These are phyloP conservation scores for Lactarius akahatsu DNA, from an alignment of 768 basidiomycete genomes.

Conservation along the genomic window DNA sequence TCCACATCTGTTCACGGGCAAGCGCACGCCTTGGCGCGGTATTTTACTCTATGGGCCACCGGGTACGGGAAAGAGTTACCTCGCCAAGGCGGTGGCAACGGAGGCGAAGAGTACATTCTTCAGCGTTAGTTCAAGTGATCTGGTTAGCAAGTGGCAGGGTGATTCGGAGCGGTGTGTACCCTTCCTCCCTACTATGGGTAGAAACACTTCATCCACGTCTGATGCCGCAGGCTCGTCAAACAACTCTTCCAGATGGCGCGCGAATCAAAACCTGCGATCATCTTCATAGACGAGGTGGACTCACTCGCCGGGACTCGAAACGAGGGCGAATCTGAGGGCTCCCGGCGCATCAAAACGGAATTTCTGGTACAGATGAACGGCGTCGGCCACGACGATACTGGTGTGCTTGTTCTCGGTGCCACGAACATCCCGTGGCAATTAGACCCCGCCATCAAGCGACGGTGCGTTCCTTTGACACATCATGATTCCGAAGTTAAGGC, in stretches of 20 bases:
- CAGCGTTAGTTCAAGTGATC: constrained; percentile 89
- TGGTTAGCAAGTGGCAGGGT: constrained; percentile 99
- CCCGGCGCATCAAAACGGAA: constrained; percentile 96
- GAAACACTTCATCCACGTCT: constrained; percentile 6
- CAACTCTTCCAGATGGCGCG: constrained; percentile 96
- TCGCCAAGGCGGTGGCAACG: constrained; percentile 98
- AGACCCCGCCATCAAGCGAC: constrained; percentile 95
- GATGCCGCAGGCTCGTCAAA: constrained; percentile 72
- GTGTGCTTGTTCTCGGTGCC: constrained; percentile 93
- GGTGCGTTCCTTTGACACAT: constrained; percentile 45
- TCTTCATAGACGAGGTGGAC: constrained; percentile 99
- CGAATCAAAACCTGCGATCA: constrained; percentile 95
- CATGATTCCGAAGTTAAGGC: background rate
- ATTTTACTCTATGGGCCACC: constrained; percentile 97
- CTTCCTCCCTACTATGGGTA: background rate
- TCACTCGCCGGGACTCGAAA: constrained; percentile 92
- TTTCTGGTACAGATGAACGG: constrained; percentile 99
- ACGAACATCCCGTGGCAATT: constrained; percentile 99
- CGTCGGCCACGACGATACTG: constrained; percentile 95
- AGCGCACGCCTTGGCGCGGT: constrained; percentile 95
- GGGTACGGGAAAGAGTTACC: constrained; percentile 94
- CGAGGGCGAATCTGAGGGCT: constrained; percentile 96
- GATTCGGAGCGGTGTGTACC: constrained; percentile 85
- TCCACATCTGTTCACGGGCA: constrained; percentile 97
- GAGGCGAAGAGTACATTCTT: constrained; percentile 99